phyloP scores from a whole-genome alignment of 345 rosid genomes.

The Brassica rapa region DNA sequence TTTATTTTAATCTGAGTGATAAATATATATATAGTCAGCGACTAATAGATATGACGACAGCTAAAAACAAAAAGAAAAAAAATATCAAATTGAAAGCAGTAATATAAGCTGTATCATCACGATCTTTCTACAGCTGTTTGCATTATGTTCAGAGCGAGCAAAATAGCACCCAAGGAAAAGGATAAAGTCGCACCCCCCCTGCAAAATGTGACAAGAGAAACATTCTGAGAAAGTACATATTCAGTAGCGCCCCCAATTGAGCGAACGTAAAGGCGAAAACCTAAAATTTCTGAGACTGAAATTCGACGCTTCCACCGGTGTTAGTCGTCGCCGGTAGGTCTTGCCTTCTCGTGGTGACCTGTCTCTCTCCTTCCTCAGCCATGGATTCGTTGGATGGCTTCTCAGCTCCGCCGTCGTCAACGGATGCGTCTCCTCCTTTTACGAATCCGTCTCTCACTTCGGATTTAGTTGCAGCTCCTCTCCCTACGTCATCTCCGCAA shows the following conservation, averaged over 20 bases:
- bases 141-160: not conserved
- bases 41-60: not conserved
- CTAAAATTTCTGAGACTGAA: too few relatives aligned
- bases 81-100: not conserved
- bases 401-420: too few relatives aligned
- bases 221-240: not conserved
- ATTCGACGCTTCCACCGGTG: too few relatives aligned
- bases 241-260: not conserved
- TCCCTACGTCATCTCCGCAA: too few relatives aligned
- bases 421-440: too few relatives aligned
- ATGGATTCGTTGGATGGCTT: too few relatives aligned
- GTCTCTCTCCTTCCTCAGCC: too few relatives aligned
- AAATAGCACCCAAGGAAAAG: not conserved
- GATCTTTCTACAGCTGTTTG: not conserved
- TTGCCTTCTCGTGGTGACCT: too few relatives aligned
- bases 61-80: not conserved
- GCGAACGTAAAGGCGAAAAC: too few relatives aligned
- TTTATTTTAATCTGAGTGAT: not conserved
- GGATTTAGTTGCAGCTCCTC: too few relatives aligned
- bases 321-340: too few relatives aligned
- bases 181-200: not conserved
- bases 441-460: too few relatives aligned
- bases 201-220: not conserved
- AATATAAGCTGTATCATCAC: not conserved
- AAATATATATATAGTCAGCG: not conserved